phyloP scores from a whole-genome alignment of 805 yeast species.

The Komagataella ulmi region DNA sequence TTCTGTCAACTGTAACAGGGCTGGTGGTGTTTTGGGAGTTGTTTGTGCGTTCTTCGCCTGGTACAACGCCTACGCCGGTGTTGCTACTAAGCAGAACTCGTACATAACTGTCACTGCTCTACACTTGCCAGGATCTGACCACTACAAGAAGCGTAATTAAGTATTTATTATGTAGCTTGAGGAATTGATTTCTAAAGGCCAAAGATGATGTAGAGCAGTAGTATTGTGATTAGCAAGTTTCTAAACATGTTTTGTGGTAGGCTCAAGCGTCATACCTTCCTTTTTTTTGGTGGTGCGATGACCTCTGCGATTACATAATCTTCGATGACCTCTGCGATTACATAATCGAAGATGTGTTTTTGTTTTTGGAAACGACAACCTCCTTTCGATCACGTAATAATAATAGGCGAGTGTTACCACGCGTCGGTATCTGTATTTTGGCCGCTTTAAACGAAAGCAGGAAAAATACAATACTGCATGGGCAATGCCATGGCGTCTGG shows the following conservation, averaged over 20 bases:
- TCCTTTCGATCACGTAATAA: no score
- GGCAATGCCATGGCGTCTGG: background rate
- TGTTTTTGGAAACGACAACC: no score
- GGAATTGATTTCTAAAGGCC: background rate
- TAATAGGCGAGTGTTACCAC: no score
- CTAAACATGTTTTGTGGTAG: background rate
- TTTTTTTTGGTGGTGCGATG: background rate
- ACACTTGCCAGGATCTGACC: slow-evolving; percentile 13
- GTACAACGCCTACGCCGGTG: slow-evolving; percentile 64
- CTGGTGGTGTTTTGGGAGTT: slow-evolving; percentile 57
- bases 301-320: background rate
- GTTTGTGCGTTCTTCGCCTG: slow-evolving; percentile 49
- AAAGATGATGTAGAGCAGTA: background rate
- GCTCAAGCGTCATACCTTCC: background rate
- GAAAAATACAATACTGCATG: background rate
- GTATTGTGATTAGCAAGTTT: background rate
- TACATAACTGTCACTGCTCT: slow-evolving; percentile 30
- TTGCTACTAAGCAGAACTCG: slow-evolving; percentile 51
- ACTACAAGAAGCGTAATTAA: background rate
- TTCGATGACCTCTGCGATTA: background rate
- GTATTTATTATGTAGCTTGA: background rate
- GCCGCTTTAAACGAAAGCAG: background rate
- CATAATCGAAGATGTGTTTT: no score
- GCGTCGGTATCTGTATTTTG: background rate
- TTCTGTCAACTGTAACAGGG: slow-evolving; percentile 22